phyloP scores from a whole-genome alignment of 805 yeast genomes.

The Candida yuanshanica region DNA sequence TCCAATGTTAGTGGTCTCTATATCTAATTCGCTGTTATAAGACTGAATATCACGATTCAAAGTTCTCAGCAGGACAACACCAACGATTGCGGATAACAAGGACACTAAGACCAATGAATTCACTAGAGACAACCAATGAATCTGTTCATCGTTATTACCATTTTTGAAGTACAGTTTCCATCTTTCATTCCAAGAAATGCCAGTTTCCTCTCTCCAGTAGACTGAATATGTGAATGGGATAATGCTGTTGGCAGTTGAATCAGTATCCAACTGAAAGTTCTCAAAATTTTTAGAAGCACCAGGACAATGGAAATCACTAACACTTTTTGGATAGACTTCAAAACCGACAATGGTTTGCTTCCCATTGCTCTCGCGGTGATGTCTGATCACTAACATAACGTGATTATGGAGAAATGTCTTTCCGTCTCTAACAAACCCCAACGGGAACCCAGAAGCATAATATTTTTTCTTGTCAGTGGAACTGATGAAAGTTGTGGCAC shows the following conservation, averaged over 20 bases:
- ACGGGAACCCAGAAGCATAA: constrained; percentile 82
- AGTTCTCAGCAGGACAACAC: constrained; percentile 52
- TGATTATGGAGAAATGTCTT: constrained; percentile 69
- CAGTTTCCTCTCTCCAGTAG: constrained; percentile 78
- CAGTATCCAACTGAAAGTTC: constrained; percentile 47
- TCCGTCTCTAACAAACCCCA: constrained; percentile 64
- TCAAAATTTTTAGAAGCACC: constrained; percentile 59
- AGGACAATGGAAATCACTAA: constrained; percentile 62
- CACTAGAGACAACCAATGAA: constrained; percentile 75
- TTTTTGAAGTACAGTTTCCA: constrained; percentile 68
- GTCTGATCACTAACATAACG: constrained; percentile 73
- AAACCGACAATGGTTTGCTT: constrained; percentile 73
- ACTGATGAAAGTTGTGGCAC: constrained; percentile 75
- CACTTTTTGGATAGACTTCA: constrained; percentile 84
- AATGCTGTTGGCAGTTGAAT: constrained; percentile 32
- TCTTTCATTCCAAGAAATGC: constrained; percentile 58
- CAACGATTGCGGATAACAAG: constrained; percentile 59
- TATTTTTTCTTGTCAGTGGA: constrained; percentile 55
- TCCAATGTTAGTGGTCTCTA: constrained; percentile 19
- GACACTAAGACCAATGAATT: constrained; percentile 64
- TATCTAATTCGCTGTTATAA: constrained; percentile 22
- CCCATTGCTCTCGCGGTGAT: constrained; percentile 44
- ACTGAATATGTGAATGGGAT: constrained; percentile 83
- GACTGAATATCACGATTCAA: constrained; percentile 44
- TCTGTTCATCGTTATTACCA: constrained; percentile 42